Evolutionary conservation across 2,329 filamentous ascomycete species (phyloP), one percentile per base, ranked within the genome.

Genomic region (Zymoseptoria pseudotritici): DNA sequence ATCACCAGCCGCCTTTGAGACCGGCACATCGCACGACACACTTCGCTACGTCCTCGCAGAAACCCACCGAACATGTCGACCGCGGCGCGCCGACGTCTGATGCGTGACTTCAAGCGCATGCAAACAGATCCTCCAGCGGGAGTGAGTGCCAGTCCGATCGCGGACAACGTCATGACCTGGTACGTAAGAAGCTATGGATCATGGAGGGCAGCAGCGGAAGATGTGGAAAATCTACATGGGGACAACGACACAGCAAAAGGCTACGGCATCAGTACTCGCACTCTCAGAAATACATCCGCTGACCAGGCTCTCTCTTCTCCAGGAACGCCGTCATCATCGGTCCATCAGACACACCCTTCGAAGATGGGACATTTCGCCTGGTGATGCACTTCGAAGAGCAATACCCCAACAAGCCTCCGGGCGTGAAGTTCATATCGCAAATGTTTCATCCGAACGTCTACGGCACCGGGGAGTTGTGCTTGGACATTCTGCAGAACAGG

Each of bases 21-120:
- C 20, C 52, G 52, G 52, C 52, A 53, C 19, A 52, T 52, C 20
- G 9, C 22, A 52, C 20, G 50, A n/a, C n/a, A 52, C 11, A 46
- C 13, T 11, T 46, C 13, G 36, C 36, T 46, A 46, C 17, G 13
- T n/a, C 13, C 2, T 17, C 36, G 5, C 36, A 3, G 6, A 53
- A 29, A 20, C 58, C 29, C 46, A n/a, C 19, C 54, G 73, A 78
- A 67, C 68, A 91, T 90, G 93, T 97, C 93, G 71, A 97, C 94
- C 65, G 89, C 93, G 68, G 94, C 94, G 68, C 89, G 94, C 74
- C 90, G 94, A 74, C 91, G 94, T 74, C 82, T 99, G 76, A 97
- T 99, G 94, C 90, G 94, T 76, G 94, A 97, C 81, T 97, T 97
- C 85, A 97, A 97, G 92, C 91, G 94, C 77, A 99, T 99, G 93